phyloP scores from a whole-genome alignment of 495 filamentous ascomycete genomes.

The Glutinoglossum americanum region DNA sequence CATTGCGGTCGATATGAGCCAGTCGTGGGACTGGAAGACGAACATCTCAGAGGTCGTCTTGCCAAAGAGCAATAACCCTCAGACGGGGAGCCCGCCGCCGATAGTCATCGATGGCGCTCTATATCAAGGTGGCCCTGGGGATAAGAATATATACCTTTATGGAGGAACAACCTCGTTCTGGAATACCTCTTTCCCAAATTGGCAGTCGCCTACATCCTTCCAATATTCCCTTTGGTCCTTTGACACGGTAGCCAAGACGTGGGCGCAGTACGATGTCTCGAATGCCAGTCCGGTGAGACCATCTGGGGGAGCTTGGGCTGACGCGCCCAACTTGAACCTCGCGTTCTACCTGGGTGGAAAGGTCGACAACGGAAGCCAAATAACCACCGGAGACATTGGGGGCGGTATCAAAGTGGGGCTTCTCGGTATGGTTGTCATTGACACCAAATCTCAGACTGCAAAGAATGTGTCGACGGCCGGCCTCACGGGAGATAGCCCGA shows the following conservation, averaged over 20 bases:
- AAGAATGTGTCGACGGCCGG: slow-evolving; percentile 18
- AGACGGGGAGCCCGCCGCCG: slow-evolving; percentile 12
- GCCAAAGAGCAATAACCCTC: slow-evolving; percentile 14
- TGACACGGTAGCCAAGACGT: slow-evolving; percentile 9
- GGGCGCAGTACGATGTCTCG: slow-evolving; percentile 20
- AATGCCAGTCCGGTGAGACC: slow-evolving; percentile 13
- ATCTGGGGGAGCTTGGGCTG: slow-evolving; percentile 18
- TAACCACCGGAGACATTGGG: slow-evolving; percentile 7
- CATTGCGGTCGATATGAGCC: slow-evolving; percentile 17
- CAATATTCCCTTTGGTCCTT: slow-evolving; percentile 15
- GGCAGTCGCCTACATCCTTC: slow-evolving; percentile 8
- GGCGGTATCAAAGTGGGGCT: slow-evolving; percentile 10
- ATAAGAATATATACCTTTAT: slow-evolving; percentile 16
- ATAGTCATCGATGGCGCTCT: slow-evolving; percentile 17
- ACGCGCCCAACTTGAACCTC: slow-evolving; percentile 17
- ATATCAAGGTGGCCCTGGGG: slow-evolving; percentile 13
- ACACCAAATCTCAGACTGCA: slow-evolving; percentile 16
- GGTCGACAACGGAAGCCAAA: slow-evolving; percentile 16
- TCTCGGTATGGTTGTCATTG: slow-evolving; percentile 19
- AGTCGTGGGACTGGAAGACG: slow-evolving; percentile 23
- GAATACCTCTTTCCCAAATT: slow-evolving; percentile 19
- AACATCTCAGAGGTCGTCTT: slow-evolving; percentile 18
- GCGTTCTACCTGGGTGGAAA: slow-evolving; percentile 23
- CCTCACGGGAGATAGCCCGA: slow-evolving; percentile 10
- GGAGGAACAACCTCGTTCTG: slow-evolving; percentile 17